These are phyloP conservation scores for Spathaspora jeffriesii DNA, from an alignment of 1,139 yeast genomes.

Conservation along the genomic window DNA sequence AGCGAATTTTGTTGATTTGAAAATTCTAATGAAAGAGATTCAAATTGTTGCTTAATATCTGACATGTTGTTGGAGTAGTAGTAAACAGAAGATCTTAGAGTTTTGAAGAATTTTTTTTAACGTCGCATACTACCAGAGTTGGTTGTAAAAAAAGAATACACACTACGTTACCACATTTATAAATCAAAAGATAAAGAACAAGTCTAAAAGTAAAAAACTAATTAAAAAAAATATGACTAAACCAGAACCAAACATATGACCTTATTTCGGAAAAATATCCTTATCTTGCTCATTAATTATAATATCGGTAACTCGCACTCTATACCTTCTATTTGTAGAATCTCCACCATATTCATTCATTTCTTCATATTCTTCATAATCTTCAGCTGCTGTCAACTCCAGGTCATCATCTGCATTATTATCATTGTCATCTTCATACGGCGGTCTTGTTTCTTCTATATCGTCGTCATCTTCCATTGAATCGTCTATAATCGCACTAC, in stretches of 20 bases:
- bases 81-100: background rate
- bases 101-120: conserved; percentile 1
- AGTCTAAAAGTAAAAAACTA: conserved; percentile 3
- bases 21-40: conserved; percentile 40
- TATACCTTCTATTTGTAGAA: conserved; percentile 29
- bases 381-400: conserved; percentile 15
- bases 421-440: conserved; percentile 15
- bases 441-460: conserved; percentile 8
- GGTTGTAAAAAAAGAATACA: background rate
- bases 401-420: conserved; percentile 22
- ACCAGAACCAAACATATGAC: background rate
- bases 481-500: conserved; percentile 7
- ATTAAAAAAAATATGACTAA: conserved; percentile 2
- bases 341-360: conserved; percentile 26
- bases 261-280: conserved; percentile 23
- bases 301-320: conserved; percentile 56
- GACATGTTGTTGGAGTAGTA: conserved; percentile 16
- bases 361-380: conserved; percentile 23
- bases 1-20: conserved; percentile 33
- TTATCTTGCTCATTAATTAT: conserved; percentile 41
- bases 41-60: conserved; percentile 35
- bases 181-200: background rate
- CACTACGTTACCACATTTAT: background rate
- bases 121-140: background rate
- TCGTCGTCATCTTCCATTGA: conserved; percentile 12